These are phyloP conservation scores for Orychophragmus violaceus DNA, from an alignment of 345 rosid genomes.

Conservation along the genomic window DNA sequence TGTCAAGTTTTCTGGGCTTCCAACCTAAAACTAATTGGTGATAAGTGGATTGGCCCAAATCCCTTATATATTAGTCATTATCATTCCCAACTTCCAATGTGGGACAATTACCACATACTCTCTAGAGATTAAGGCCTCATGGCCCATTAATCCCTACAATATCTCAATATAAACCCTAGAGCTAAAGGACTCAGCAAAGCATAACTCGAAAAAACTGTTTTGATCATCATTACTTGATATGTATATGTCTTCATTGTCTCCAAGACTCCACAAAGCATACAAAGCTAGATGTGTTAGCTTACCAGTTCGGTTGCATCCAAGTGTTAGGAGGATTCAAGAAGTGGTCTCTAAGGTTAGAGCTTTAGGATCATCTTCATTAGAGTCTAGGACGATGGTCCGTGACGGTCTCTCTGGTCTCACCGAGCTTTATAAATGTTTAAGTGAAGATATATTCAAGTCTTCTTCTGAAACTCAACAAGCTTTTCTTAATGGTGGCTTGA, in stretches of 20 bases:
- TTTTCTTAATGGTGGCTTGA: conserved; percentile 37
- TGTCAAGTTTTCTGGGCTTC: no score
- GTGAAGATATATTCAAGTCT: conserved; percentile 35
- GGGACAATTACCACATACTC: no score
- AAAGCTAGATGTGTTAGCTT: conserved; percentile 52
- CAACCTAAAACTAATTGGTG: no score
- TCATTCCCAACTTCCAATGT: no score
- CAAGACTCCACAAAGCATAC: conserved; percentile 28
- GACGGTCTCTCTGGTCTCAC: conserved; percentile 35
- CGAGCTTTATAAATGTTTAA: conserved; percentile 40
- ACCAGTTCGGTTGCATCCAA: conserved; percentile 60
- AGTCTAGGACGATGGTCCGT: conserved; percentile 29
- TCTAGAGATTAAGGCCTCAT: no score
- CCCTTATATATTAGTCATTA: no score
- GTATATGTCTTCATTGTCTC: conserved; percentile 34
- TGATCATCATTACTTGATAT: conserved; percentile 12
- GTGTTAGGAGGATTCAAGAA: conserved; percentile 35
- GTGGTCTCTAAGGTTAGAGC: conserved; percentile 41
- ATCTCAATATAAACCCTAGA: conserved; percentile 21
- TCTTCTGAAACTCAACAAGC: conserved; percentile 44
- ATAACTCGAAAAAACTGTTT: background rate
- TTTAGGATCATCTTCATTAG: conserved; percentile 25
- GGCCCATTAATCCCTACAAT: no score
- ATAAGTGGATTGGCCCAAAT: no score
- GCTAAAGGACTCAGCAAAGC: background rate